Evolutionary conservation across 352 stramenopile species (phyloP).

Genomic region (Phytophthora brassicae): DNA sequence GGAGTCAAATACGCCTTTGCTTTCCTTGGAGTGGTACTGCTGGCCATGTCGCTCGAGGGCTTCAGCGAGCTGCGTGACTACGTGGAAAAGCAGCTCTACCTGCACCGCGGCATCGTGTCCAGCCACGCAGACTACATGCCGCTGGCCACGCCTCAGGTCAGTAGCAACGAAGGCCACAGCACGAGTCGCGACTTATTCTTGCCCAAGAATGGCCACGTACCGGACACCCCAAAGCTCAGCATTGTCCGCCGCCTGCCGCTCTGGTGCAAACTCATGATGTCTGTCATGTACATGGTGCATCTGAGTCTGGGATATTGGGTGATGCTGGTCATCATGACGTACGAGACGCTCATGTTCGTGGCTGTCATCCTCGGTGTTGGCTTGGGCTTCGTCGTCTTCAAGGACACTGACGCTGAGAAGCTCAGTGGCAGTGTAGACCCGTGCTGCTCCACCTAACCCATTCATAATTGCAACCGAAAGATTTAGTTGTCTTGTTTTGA

Average conservation of each 20-base stretch:
- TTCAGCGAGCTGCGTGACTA: conserved; percentile 58
- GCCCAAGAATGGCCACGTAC: conserved; percentile 28
- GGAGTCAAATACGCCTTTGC: conserved; percentile 73
- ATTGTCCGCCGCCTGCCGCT: conserved; percentile 55
- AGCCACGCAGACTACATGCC: conserved; percentile 61
- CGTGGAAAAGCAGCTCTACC: conserved; percentile 49
- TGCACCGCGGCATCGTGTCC: conserved; percentile 54
- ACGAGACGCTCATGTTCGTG: conserved; percentile 81
- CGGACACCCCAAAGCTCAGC: conserved; percentile 29
- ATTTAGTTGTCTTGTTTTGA: neutral
- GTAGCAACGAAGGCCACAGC: conserved; percentile 7
- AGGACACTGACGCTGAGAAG: conserved; percentile 73
- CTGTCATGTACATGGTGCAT: conserved; percentile 74
- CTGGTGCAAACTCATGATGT: conserved; percentile 64
- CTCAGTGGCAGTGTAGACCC: conserved; percentile 74
- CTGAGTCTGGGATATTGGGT: conserved; percentile 78
- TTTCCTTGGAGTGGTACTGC: conserved; percentile 69
- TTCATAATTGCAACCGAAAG: conserved; percentile 4
- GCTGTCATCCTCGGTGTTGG: conserved; percentile 73
- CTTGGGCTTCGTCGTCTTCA: conserved; percentile 78
- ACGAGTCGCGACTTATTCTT: conserved; percentile 21
- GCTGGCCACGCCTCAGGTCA: conserved; percentile 41
- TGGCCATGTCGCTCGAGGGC: conserved; percentile 70
- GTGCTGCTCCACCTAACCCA: conserved; percentile 70
- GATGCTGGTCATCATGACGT: conserved; percentile 89